Conservation (phyloP, 1,139 yeast species). For the Candida gigantensis region DNA sequence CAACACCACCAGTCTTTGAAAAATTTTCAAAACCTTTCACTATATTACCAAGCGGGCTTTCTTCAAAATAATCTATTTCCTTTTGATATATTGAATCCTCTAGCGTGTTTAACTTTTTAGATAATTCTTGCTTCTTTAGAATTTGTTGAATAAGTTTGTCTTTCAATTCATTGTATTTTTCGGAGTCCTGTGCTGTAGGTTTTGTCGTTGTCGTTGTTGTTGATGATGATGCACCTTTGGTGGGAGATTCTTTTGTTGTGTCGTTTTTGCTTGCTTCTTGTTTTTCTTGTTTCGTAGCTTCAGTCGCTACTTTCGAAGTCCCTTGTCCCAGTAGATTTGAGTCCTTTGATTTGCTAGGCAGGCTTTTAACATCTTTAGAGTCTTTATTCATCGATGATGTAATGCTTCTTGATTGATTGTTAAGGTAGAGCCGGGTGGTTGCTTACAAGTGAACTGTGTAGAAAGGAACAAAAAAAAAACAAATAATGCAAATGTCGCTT, state of each 20-base stretch:
- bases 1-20: conserved; percentile 48
- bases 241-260: not conserved
- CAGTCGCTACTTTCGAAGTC: too few species aligned
- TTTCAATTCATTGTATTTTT: conserved; percentile 69
- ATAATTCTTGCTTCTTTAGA: conserved; percentile 62
- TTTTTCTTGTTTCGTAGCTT: conserved; percentile 1
- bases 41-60: conserved; percentile 71
- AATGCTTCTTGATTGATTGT: too few species aligned
- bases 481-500: too few species aligned
- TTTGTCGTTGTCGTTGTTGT: too few species aligned
- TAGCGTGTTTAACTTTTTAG: conserved; percentile 57
- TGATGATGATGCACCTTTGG: conserved; percentile 1
- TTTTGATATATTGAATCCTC: conserved; percentile 84
- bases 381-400: conserved; percentile 9
- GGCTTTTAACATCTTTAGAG: conserved; percentile 7
- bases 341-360: conserved; percentile 8
- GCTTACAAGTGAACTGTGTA: too few species aligned
- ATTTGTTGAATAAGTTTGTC: conserved; percentile 68
- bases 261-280: not conserved
- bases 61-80: conserved; percentile 78
- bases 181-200: conserved; percentile 19
- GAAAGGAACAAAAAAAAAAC: too few species aligned
- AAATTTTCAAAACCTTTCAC: conserved; percentile 89
- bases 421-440: not conserved
- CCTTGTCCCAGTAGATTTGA: conserved; percentile 1